Conservation (phyloP, 441 rosid species). For the Pelargonium hybrid region DNA sequence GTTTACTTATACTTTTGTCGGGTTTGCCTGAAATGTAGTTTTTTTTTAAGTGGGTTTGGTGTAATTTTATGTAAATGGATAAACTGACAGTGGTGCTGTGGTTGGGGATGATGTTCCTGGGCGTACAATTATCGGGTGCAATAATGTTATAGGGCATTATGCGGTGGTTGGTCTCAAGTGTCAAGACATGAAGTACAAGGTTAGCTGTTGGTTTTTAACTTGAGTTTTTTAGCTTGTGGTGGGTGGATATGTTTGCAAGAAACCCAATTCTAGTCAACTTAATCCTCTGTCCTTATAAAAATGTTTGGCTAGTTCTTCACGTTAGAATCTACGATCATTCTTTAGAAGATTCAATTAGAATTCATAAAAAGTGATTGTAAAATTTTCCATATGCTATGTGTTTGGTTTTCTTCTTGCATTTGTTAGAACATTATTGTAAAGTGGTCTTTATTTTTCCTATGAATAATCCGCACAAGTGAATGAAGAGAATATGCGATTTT, state of each 20-base stretch:
- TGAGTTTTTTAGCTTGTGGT: conserved; percentile 4
- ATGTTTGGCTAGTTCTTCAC: background rate
- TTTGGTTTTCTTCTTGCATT: background rate
- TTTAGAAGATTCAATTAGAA: background rate
- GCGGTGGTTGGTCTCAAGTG: conserved; percentile 83
- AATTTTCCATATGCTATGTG: background rate
- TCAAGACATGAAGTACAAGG: conserved; percentile 91
- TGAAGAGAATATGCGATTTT: background rate
- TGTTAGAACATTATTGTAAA: background rate
- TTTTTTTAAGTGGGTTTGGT: background rate
- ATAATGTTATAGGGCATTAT: conserved; percentile 68
- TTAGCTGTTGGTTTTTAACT: conserved; percentile 12
- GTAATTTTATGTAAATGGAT: conserved; percentile 16
- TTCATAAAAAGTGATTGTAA: background rate
- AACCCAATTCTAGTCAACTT: background rate
- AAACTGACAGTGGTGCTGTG: conserved; percentile 68
- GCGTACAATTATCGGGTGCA: conserved; percentile 45
- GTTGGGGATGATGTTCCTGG: conserved; percentile 90
- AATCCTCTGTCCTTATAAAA: background rate
- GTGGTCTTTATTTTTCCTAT: background rate
- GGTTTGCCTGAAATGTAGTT: background rate
- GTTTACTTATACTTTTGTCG: background rate
- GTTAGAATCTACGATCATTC: background rate
- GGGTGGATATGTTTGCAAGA: background rate
- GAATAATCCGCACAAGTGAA: background rate